These are phyloP conservation scores for Draba incana DNA, from an alignment of 345 rosid genomes.

Conservation along the genomic window DNA sequence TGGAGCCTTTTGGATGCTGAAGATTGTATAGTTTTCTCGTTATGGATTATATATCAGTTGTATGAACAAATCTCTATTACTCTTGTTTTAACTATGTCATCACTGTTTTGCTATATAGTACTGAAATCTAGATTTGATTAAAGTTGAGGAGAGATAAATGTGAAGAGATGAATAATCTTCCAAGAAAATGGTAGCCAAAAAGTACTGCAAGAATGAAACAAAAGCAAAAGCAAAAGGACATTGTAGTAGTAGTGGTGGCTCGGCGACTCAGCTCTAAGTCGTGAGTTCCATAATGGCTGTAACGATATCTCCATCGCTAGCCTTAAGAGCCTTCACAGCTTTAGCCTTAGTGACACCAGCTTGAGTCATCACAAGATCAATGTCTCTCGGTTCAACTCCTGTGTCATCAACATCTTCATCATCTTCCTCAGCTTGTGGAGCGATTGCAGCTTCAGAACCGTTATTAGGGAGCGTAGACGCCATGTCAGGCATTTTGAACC, in stretches of 20 bases:
- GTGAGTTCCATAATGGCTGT: conserved; percentile 90
- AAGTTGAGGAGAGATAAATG: not conserved
- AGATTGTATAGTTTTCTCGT: conserved; percentile 16
- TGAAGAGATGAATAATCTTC: not conserved
- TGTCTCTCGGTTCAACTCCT: conserved; percentile 71
- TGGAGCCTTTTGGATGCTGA: conserved; percentile 22
- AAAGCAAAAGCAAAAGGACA: not conserved
- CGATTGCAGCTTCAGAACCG: conserved; percentile 44
- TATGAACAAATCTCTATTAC: conserved; percentile 13
- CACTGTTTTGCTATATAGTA: not conserved
- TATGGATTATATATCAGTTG: conserved; percentile 22
- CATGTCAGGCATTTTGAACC: conserved; percentile 77
- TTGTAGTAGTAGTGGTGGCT: conserved; percentile 4
- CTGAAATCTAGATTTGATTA: not conserved
- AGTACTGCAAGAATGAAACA: not conserved
- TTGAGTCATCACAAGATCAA: conserved; percentile 86
- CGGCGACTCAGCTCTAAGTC: conserved; percentile 32
- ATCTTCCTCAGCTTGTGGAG: conserved; percentile 61
- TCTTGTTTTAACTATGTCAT: conserved; percentile 4
- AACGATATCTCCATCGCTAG: conserved; percentile 72
- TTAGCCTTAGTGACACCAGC: conserved; percentile 68
- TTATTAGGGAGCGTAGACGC: conserved; percentile 58
- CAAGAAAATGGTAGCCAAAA: not conserved
- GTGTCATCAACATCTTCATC: conserved; percentile 72
- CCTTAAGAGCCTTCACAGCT: conserved; percentile 82